Evolutionary conservation across 2,329 filamentous ascomycete species (phyloP).

Genomic region (Cladorrhinum sp.): DNA sequence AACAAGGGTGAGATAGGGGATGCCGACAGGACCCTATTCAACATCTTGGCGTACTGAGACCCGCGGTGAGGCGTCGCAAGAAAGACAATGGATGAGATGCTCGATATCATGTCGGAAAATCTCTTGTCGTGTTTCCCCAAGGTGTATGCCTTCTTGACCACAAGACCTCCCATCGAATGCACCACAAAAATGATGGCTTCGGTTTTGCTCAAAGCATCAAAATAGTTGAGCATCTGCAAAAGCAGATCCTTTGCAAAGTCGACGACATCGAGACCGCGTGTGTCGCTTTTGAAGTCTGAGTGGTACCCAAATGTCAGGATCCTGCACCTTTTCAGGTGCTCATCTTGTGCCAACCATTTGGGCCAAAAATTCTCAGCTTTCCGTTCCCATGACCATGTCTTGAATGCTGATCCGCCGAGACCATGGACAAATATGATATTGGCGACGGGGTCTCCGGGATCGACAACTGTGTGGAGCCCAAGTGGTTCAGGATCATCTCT

Average conservation of each 20-base stretch:
- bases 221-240: background rate
- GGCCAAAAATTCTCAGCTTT: constrained; percentile 9
- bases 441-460: background rate
- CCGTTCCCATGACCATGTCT: constrained; percentile 11
- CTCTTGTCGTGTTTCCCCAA: constrained; percentile 2
- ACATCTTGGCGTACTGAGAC: background rate
- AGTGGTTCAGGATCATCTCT: no score
- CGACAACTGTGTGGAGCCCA: background rate
- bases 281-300: constrained; percentile 5
- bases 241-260: constrained; percentile 10
- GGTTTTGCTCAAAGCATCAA: no score
- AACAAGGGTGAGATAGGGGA: background rate
- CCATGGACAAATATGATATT: constrained; percentile 14
- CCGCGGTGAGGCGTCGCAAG: constrained; percentile 10
- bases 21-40: constrained; percentile 6
- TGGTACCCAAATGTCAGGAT: constrained; percentile 11
- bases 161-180: constrained; percentile 14
- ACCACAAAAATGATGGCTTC: constrained; percentile 13
- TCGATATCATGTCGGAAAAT: constrained; percentile 1
- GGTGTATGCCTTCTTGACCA: constrained; percentile 12
- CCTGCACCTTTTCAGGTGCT: background rate
- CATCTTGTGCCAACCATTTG: constrained; percentile 4
- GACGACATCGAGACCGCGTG: background rate
- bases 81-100: constrained; percentile 6
- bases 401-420: constrained; percentile 6